Percentiles rank a stretch among this genome's conserved stretches.
Evolutionary conservation across 1,284 basidiomycete genomes (phyloP).

Genomic region (Trametes versicolor): DNA sequence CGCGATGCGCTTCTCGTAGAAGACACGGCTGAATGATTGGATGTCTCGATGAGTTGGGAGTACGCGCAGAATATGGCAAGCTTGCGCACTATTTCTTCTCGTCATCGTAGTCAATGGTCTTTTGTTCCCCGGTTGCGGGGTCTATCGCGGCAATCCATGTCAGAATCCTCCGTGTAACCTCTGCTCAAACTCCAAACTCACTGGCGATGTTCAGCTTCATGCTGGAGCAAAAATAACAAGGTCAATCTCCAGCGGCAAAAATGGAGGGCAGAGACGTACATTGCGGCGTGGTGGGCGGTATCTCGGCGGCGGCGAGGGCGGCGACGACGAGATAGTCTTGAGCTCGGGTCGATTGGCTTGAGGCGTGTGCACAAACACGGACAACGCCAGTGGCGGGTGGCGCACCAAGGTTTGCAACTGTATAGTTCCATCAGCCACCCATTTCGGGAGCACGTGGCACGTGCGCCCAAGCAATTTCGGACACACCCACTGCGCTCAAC

Average conservation of each 20-base stretch:
- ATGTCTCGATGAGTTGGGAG: slow-evolving; percentile 9
- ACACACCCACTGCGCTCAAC: slow-evolving; percentile 43
- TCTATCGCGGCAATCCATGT: slow-evolving; percentile 53
- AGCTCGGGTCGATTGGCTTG: slow-evolving; percentile 45
- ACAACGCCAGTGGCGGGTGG: slow-evolving; percentile 37
- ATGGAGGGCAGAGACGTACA: slow-evolving; percentile 34
- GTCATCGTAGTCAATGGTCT: slow-evolving; percentile 94
- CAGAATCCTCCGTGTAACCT: slow-evolving; percentile 24
- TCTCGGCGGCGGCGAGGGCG: slow-evolving; percentile 47
- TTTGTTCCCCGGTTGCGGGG: slow-evolving; percentile 97
- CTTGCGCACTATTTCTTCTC: slow-evolving; percentile 83
- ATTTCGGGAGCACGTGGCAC: slow-evolving; percentile 49
- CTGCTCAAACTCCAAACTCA: slow-evolving; percentile 53
- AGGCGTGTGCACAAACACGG: slow-evolving; percentile 40
- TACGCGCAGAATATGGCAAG: neutral
- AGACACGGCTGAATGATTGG: slow-evolving; percentile 74
- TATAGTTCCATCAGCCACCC: slow-evolving; percentile 52
- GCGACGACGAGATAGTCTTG: slow-evolving; percentile 50
- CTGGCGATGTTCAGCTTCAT: slow-evolving; percentile 99
- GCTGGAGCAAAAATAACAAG: slow-evolving; percentile 40
- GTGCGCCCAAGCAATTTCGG: slow-evolving; percentile 28
- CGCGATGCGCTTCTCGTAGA: slow-evolving; percentile 96
- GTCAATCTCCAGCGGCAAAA: slow-evolving; percentile 6
- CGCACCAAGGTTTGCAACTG: slow-evolving; percentile 56
- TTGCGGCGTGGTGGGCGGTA: slow-evolving; percentile 45